Conservation (phyloP, 345 rosid species). For the Brassica rapa region DNA sequence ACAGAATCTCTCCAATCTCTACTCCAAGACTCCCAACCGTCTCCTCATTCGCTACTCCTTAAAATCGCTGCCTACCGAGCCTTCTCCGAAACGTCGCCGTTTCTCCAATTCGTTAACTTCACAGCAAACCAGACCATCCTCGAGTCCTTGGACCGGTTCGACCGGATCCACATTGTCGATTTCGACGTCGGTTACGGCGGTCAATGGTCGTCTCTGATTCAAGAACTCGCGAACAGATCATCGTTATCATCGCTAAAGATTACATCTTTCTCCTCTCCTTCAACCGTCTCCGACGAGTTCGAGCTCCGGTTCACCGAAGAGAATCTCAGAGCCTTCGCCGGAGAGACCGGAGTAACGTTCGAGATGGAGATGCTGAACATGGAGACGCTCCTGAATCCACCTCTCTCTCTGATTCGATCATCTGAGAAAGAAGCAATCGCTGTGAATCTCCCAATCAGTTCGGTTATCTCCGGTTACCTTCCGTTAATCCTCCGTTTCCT, state of each 20-base stretch:
- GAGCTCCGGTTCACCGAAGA: conserved; percentile 74
- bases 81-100: conserved; percentile 87
- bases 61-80: conserved; percentile 80
- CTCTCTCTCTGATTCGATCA: conserved; percentile 43
- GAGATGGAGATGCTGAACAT: conserved; percentile 64
- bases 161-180: conserved; percentile 74
- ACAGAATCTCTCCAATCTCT: conserved; percentile 71
- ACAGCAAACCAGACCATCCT: conserved; percentile 87
- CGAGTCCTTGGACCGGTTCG: conserved; percentile 59
- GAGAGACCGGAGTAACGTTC: conserved; percentile 58
- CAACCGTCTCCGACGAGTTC: conserved; percentile 51
- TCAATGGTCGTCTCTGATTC: conserved; percentile 94
- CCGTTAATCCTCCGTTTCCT: conserved; percentile 67
- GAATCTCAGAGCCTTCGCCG: conserved; percentile 66
- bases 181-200: conserved; percentile 88
- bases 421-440: conserved; percentile 63
- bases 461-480: conserved; percentile 58
- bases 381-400: conserved; percentile 52
- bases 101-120: conserved; percentile 81
- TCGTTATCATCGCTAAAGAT: conserved; percentile 52
- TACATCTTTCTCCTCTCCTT: conserved; percentile 54
- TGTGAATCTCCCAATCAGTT: conserved; percentile 69
- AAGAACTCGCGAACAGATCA: conserved; percentile 70
- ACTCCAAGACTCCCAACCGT: conserved; percentile 39
- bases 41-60: conserved; percentile 54